Evolutionary conservation across 352 stramenopile species (phyloP).

Genomic region (Phytophthora colocasiae): DNA sequence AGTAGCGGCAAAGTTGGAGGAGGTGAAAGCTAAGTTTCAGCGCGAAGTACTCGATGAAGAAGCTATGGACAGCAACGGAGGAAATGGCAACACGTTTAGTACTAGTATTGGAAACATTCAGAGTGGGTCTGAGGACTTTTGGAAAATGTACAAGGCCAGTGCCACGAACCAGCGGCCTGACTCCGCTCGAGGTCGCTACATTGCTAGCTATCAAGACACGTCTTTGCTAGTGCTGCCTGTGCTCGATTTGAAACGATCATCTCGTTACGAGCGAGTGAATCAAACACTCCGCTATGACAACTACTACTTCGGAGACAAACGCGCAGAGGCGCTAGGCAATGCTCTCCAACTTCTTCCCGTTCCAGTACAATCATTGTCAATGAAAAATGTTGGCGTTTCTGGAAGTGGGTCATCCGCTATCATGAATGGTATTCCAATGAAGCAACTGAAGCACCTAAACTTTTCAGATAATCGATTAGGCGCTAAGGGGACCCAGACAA

Average conservation of each 20-base stretch:
- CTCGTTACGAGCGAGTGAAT: conserved; percentile 48
- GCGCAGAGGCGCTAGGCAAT: conserved; percentile 65
- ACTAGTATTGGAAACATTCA: conserved; percentile 10
- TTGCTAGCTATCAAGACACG: conserved; percentile 57
- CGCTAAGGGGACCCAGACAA: conserved; percentile 54
- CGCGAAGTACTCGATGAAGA: conserved; percentile 61
- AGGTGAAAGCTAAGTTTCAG: conserved; percentile 42
- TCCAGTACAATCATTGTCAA: conserved; percentile 62
- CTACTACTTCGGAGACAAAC: conserved; percentile 80
- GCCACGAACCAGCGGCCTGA: conserved; percentile 48
- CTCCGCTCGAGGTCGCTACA: conserved; percentile 69
- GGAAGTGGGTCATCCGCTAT: conserved; percentile 63
- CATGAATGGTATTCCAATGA: conserved; percentile 58
- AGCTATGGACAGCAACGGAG: neutral
- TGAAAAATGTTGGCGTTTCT: conserved; percentile 78
- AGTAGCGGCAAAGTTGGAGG: conserved; percentile 26
- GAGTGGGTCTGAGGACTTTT: conserved; percentile 47
- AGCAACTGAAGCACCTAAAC: conserved; percentile 65
- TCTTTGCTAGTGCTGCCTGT: conserved; percentile 74
- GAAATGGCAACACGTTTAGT: neutral
- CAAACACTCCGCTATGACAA: conserved; percentile 70
- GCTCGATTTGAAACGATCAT: conserved; percentile 60
- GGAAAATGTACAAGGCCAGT: conserved; percentile 62
- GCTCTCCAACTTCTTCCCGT: conserved; percentile 66
- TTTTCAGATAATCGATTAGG: conserved; percentile 75